Evolutionary conservation across 805 yeast genomes (phyloP), one percentile per base, ranked within the genome.

Genomic region (Pichia pseudocactophila): DNA sequence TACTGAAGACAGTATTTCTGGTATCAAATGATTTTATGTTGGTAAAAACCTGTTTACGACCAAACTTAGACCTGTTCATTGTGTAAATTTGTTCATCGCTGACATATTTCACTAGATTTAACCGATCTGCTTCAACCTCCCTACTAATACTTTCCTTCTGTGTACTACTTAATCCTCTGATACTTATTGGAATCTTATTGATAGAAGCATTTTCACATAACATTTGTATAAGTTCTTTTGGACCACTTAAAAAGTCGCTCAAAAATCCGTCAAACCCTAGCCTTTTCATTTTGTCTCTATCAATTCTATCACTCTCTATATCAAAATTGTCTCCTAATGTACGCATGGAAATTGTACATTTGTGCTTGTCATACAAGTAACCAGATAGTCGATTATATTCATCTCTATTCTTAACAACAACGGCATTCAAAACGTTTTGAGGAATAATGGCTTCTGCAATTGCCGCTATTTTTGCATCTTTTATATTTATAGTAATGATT

Each of bases 221-320:
- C 87, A 83, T 86, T 41, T 71, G 69, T 39, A 86, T 56, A 1
- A 90, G 94, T 9, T 73, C 72, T 6, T 59, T 54, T 1, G 96
- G 95, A 1, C 96, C 97, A 2, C 63, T 60, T 2, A 90, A 54
- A 48, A 76, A 76, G 52, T 92, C 96, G 2, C 73, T 60, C 20
- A 88, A 50, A 53, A 76, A 85, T 1, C 95, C 92, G 42, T 84
- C 95, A 58, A 92, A 88, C 0, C 96, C 96, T 18, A 66, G 59
- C 0, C 43, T 30, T 25, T 48, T 53, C 2, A 87, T 51, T 11
- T 36, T 45, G 3, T 44, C 48, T 13, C 44, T 31, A 2, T 49
- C 34, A 25, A 52, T 34, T 27, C 39, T 36, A 16, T 50, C 51
- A 13, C 42, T 35, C 5, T 41, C 33, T 26, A 35, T 34, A 11